Evolutionary conservation across 345 rosid genomes (phyloP), one percentile per base, ranked within the genome.

Genomic region (Excoecaria cochinchinensis): DNA sequence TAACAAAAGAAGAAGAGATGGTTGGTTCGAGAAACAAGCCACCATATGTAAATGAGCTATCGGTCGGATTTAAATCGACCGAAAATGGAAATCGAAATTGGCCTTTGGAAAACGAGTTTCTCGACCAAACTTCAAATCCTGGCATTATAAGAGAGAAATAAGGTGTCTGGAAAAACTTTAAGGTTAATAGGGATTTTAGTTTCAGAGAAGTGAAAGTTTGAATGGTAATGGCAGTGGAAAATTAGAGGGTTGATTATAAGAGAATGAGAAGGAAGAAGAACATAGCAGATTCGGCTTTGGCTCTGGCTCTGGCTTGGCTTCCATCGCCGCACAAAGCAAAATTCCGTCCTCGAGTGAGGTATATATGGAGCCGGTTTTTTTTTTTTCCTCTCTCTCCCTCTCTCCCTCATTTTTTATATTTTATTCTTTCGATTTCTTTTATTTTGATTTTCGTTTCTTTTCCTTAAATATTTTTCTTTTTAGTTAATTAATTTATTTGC

Each of bases 21-120:
- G 75, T 74, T 9, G 86, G 81, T 36, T 89, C 93, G 57, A 89
- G 88, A 79, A 91, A 91, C 78, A 89, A 75, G 73, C 95, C 95
- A 52, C 93, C 90, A 24, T 24, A 53, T 51, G 64, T 40, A 55
- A 46, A 59, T 51, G 73, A 66, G 63, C 42, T 58, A 50, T 59
- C 55, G 31, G 19, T 57, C 0, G 65, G 19, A 56, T 10, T 25
- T 62, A 42, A 77, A 57, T 77, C 80, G 58, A 57, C 1, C 0
- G 71, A 24, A 42, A 69, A 65, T 59, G 59, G 73, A 52, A 16
- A 22, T 21, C 53, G 65, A 56, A 59, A 44, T 61, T 72, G 72
- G 62, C 64, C 71, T 38, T 63, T 50, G 1, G 83, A 64, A 17
- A 79, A 46, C 4, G 77, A 67, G 47, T 79, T 78, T 64, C 42